Evolutionary conservation across 495 filamentous ascomycete genomes (phyloP), one percentile per base, ranked within the genome.

Genomic region (Talaromyces nanjingensis): DNA sequence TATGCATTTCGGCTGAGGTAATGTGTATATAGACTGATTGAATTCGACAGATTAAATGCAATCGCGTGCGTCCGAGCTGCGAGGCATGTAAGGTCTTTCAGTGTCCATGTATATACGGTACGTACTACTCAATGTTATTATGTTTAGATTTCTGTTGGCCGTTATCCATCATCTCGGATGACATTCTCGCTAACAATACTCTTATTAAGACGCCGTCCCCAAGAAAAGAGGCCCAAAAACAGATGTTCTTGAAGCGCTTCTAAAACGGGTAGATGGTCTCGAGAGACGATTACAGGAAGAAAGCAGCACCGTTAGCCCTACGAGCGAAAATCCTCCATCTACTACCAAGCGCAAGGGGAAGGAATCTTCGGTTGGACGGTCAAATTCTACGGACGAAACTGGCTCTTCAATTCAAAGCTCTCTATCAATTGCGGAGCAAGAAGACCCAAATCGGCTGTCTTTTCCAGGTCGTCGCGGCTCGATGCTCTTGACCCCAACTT

Each of bases 191-290:
- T 54, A n/a, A 59, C 33, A 42, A 24, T 18, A 11, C n/a, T 14
- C 45, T 11, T 65, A 56, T 64, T 18, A 67, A 94, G 90, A 96
- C 77, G 91, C 91, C 24, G 84, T 93, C 18, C 91, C 91, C 3
- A 93, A 93, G 78, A 96, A 96, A 70, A 79, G 91, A 64, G 91
- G 91, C 3, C 91, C 91, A 1, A 96, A 96, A 72, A 93, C 90
- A 20, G 91, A 96, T 70, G 90, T 93, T 3, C 79, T 96, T 24
- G 91, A 96, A 71, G 91, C 91, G 6, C 76, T 96, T 22, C 68
- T 93, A 63, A 96, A 92, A 71, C 80, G 91, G 27, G 90, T 96
- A 9, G 91, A 93, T 71, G 90, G 90, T 0, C 77, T 96, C 57
- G 91, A 96, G 68, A 91, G 87, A 66, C 84, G 86, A 57, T 77